These are phyloP conservation scores for Peronospora farinosa DNA, from an alignment of 352 stramenopile species.

Conservation along the genomic window DNA sequence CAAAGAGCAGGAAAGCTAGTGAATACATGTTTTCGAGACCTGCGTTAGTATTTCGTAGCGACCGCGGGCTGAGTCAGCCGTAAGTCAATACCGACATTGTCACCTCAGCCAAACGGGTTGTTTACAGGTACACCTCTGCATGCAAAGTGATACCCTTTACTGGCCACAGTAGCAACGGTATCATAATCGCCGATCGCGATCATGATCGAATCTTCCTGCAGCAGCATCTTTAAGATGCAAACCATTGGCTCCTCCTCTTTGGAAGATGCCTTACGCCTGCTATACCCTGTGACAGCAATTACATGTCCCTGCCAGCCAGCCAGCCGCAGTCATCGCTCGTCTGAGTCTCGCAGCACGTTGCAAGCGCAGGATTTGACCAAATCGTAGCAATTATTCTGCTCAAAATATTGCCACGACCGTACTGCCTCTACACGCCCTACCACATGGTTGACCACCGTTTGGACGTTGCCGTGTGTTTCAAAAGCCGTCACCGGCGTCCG, in stretches of 20 bases:
- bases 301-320: no score
- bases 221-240: not conserved
- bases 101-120: not conserved
- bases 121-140: slow-evolving; percentile 2
- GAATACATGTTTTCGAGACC: slow-evolving; percentile 23
- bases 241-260: not conserved
- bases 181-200: slow-evolving; percentile 5
- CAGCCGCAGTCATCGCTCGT: not conserved
- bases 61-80: not conserved
- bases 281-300: no score
- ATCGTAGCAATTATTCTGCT: slow-evolving; percentile 14
- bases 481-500: not conserved
- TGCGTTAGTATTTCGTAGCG: slow-evolving; percentile 10
- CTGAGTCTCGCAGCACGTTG: not conserved
- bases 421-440: no score
- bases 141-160: slow-evolving; percentile 1
- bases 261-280: not conserved
- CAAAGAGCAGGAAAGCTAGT: slow-evolving; percentile 13
- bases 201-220: not conserved
- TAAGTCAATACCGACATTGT: not conserved
- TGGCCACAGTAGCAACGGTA: slow-evolving; percentile 10
- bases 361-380: slow-evolving; percentile 14
- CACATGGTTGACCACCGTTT: no score
- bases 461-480: no score
- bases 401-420: slow-evolving; percentile 12